These are phyloP conservation scores for Ascochyta pisi DNA, from an alignment of 2,329 filamentous ascomycete species.

Conservation along the genomic window DNA sequence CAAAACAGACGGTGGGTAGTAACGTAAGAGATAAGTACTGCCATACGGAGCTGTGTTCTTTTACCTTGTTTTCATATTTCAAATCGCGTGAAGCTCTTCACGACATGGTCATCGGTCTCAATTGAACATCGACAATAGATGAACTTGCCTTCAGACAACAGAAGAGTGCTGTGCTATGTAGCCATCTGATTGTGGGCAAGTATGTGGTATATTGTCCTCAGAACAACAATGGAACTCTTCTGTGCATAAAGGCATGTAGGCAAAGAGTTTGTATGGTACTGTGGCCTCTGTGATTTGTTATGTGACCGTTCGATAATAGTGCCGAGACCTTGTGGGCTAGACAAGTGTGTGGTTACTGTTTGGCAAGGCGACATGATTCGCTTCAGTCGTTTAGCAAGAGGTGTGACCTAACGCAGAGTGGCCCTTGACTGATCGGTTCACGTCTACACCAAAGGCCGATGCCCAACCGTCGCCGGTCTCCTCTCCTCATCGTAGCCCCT, in stretches of 20 bases:
- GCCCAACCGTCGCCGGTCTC: neutral
- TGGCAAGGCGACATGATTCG: neutral
- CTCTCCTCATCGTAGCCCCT: neutral
- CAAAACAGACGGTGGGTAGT: neutral
- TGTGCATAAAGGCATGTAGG: neutral
- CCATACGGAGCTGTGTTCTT: neutral
- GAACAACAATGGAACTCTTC: constrained; percentile 1
- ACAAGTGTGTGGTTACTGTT: neutral
- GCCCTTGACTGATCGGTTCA: neutral
- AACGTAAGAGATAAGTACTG: no score
- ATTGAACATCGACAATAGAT: neutral
- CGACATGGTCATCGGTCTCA: neutral
- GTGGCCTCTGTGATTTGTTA: neutral
- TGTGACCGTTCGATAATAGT: neutral
- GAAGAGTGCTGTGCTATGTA: neutral
- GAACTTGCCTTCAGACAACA: neutral
- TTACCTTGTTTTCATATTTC: neutral
- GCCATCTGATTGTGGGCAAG: no score
- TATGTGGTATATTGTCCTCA: neutral
- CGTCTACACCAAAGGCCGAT: neutral
- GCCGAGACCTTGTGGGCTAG: neutral
- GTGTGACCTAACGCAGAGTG: neutral
- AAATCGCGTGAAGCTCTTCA: neutral
- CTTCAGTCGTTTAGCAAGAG: neutral
- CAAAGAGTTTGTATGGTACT: neutral